These are phyloP conservation scores for Solidago caesia DNA, from an alignment of 129 eudicot genomes.

Conservation along the genomic window DNA sequence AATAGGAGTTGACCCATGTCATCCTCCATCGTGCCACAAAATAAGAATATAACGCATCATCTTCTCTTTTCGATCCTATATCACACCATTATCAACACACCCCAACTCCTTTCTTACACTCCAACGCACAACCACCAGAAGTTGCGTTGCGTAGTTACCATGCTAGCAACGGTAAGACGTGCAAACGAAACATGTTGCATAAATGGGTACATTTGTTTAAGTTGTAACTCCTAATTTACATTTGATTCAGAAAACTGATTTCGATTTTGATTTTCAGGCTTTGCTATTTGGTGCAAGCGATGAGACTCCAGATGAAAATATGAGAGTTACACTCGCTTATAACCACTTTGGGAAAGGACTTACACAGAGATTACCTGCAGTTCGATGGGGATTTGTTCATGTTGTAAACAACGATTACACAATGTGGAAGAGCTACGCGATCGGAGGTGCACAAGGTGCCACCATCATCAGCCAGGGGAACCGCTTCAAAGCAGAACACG, in stretches of 20 bases:
- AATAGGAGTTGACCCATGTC: too few relatives aligned
- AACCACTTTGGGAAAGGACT: conserved; percentile 87
- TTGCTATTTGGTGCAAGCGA: conserved; percentile 83
- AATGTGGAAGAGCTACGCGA: conserved; percentile 91
- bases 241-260: not conserved
- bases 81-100: too few relatives aligned
- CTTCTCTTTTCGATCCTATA: too few relatives aligned
- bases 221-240: not conserved
- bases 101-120: too few relatives aligned
- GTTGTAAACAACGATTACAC: conserved; percentile 94
- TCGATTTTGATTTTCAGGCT: conserved; percentile 38
- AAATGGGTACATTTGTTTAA: not conserved
- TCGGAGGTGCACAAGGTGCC: conserved; percentile 77
- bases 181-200: not conserved
- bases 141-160: too few relatives aligned
- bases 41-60: too few relatives aligned
- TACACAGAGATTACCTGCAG: conserved; percentile 81
- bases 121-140: too few relatives aligned
- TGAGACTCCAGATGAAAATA: conserved; percentile 37
- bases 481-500: conserved; percentile 74
- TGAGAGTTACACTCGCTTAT: conserved; percentile 69
- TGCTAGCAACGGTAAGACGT: too few relatives aligned
- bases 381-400: conserved; percentile 72
- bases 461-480: conserved; percentile 93
- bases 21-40: too few relatives aligned